Evolutionary conservation across 345 rosid genomes (phyloP), one percentile per base, ranked within the genome.

Genomic region (Litchi chinensis): DNA sequence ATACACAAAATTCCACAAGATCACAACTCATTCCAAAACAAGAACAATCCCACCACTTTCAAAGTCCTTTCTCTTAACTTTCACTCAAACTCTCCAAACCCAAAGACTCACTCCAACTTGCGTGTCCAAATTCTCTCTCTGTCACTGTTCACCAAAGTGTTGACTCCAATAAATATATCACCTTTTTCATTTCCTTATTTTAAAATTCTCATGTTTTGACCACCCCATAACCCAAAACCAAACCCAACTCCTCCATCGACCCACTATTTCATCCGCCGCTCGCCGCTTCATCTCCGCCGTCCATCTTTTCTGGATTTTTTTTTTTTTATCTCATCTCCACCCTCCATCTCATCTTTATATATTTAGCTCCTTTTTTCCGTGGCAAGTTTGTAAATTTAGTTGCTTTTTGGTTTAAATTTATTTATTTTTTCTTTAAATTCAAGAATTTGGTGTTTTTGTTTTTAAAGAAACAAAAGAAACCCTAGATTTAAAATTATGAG

Each of bases 91-190:
- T 60, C 65, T 2, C 11, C 5, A 12, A 54, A 54, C 2, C 18
- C 1, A 16, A 6, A 41, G 16, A 22, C 65, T 60, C 65, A 10
- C 28, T 15, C n/a, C 5, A 54, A 4, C 60, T 82, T 77, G 83
- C 85, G 84, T 79, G 75, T 65, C 59, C 65, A 69, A 78, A 57
- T 50, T 50, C 37, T 65, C 72, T 28, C 65, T 39, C 64, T 5
- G 11, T 68, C 66, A 24, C 57, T 54, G 3, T 39, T 43, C 64
- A 57, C 11, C 71, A 40, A 56, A 78, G 85, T 85, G 87, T 82
- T 86, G 89, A 84, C 86, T 50, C 65, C 0, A 10, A 28, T 32
- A 65, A 74, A 39, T 46, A 44, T 46, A 7, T 52, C 63, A 1
- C 13, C 4, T 3, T 41, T 60, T 40, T 3, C 21, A 15, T 60